These are phyloP conservation scores for Coemansia sp. DNA, from an alignment of 192 early-diverging fungal genomes.

Conservation along the genomic window DNA sequence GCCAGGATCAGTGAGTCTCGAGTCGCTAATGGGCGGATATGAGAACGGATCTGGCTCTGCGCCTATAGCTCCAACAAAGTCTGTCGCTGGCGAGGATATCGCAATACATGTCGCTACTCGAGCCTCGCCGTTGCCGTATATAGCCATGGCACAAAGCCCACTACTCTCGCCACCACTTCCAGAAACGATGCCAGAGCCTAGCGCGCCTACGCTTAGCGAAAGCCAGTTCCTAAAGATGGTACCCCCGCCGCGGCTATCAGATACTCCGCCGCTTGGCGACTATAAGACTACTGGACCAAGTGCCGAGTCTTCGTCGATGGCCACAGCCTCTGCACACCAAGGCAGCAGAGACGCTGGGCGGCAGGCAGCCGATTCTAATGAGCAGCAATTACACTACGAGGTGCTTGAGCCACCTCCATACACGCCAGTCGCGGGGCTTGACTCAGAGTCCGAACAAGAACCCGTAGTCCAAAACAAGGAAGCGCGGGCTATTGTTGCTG, in stretches of 20 bases:
- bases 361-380: not conserved
- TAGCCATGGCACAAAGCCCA: slow-evolving; percentile 11
- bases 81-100: not conserved
- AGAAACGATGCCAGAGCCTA: slow-evolving; percentile 17
- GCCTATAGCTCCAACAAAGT: not conserved
- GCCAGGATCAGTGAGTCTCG: slow-evolving; percentile 5
- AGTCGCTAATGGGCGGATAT: slow-evolving; percentile 9
- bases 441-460: not conserved
- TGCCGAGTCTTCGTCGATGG: not conserved
- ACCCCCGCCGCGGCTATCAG: not conserved
- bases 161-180: not conserved
- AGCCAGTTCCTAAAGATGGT: slow-evolving; percentile 18
- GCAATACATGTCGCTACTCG: not conserved
- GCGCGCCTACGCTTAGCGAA: slow-evolving; percentile 21
- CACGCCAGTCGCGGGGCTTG: slow-evolving; percentile 11
- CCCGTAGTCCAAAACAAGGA: not conserved
- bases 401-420: slow-evolving; percentile 30
- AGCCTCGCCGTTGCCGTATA: slow-evolving; percentile 12
- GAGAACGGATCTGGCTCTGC: slow-evolving; percentile 2
- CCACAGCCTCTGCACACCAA: not conserved
- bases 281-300: not conserved
- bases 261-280: not conserved
- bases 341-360: too few relatives aligned
- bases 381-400: not conserved
- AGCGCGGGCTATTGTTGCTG: not conserved